Conservation (phyloP, 495 filamentous ascomycete genomes). For the Astrothelium macrocarpum region DNA sequence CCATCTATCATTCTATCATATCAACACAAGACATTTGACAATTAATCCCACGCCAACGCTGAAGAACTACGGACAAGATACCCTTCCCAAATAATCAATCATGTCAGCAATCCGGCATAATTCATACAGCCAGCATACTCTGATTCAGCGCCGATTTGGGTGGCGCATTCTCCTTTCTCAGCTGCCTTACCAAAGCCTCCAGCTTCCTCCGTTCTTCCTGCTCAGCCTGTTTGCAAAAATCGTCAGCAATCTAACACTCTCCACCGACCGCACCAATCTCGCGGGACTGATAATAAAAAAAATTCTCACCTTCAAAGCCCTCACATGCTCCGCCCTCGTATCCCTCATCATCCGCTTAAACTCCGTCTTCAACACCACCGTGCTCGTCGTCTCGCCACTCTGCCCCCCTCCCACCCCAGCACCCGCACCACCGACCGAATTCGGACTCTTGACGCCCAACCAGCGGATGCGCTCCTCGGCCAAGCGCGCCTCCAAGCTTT, state of each 20-base stretch:
- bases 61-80: neutral
- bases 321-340: conserved; percentile 61
- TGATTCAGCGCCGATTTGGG: conserved; percentile 45
- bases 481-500: conserved; percentile 55
- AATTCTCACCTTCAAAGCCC: conserved; percentile 51
- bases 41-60: neutral
- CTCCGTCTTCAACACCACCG: conserved; percentile 65
- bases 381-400: conserved; percentile 51
- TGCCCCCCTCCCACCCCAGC: conserved; percentile 13
- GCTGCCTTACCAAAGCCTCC: conserved; percentile 47
- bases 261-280: too few species aligned
- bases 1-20: too few species aligned
- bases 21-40: too few species aligned
- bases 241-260: conserved; percentile 2
- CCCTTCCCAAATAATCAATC: neutral
- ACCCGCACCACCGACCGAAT: conserved; percentile 30
- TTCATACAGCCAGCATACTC: conserved; percentile 28
- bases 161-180: conserved; percentile 47
- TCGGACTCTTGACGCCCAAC: conserved; percentile 54
- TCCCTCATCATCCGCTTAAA: conserved; percentile 91
- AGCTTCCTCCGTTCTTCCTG: conserved; percentile 62
- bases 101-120: neutral
- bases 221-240: conserved; percentile 44
- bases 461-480: conserved; percentile 63
- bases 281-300: conserved; percentile 18